Evolutionary conservation across 1,139 yeast genomes (phyloP).

Genomic region (Geotrichum fermentans): DNA sequence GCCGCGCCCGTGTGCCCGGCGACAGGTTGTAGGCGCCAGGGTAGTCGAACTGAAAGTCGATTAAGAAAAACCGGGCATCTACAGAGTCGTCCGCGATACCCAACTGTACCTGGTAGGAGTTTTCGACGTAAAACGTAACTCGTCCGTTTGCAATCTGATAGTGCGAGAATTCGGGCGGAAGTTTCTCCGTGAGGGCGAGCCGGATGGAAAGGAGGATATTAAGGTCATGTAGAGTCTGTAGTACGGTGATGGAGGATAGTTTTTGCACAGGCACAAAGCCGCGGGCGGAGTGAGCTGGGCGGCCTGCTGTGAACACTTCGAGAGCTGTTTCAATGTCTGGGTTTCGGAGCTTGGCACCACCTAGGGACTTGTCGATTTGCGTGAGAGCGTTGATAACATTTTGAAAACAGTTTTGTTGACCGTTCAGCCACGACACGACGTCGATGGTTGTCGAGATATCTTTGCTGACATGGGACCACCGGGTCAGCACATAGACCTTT

Average conservation of each 20-base stretch:
- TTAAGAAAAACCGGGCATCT: slow-evolving; percentile 61
- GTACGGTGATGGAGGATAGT: slow-evolving; percentile 53
- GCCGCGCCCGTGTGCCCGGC: slow-evolving; percentile 42
- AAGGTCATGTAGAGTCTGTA: slow-evolving; percentile 61
- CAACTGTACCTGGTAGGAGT: slow-evolving; percentile 65
- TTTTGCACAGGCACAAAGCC: slow-evolving; percentile 50
- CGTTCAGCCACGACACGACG: slow-evolving; percentile 79
- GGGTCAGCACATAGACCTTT: slow-evolving; percentile 74
- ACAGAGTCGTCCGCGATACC: slow-evolving; percentile 62
- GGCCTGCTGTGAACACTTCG: slow-evolving; percentile 73
- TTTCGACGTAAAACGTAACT: slow-evolving; percentile 57
- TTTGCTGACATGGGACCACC: slow-evolving; percentile 75
- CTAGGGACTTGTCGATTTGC: slow-evolving; percentile 58
- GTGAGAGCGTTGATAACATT: slow-evolving; percentile 61
- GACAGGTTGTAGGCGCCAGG: slow-evolving; percentile 32
- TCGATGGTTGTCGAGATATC: slow-evolving; percentile 76
- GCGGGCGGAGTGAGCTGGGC: slow-evolving; percentile 71
- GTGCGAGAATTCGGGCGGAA: slow-evolving; percentile 60
- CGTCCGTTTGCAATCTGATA: slow-evolving; percentile 73
- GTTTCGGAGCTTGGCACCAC: slow-evolving; percentile 83
- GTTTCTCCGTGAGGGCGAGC: slow-evolving; percentile 57
- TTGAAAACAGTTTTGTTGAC: slow-evolving; percentile 63
- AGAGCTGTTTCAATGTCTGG: slow-evolving; percentile 83
- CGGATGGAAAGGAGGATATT: slow-evolving; percentile 71
- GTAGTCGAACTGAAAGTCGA: slow-evolving; percentile 62